Evolutionary conservation across 805 yeast genomes (phyloP), one percentile per base, ranked within the genome.

Genomic region (Teunomyces barrocoloradensis): DNA sequence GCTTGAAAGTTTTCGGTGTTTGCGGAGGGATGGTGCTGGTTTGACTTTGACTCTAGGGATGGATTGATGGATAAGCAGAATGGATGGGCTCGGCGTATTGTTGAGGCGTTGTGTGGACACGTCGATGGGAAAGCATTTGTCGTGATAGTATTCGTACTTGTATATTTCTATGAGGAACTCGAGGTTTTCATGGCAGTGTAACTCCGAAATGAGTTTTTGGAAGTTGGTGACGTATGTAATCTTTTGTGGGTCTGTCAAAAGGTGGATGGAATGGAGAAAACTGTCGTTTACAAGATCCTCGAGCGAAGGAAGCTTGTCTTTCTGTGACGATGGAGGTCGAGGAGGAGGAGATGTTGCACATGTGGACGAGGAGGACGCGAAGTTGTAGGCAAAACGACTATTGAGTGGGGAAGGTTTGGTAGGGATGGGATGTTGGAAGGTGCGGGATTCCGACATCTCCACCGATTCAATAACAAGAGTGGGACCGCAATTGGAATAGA

Each of bases 101-200:
- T 49, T 47, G 17, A 47, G 45, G 15, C 47, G 48, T 11, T 46
- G 44, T 15, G 38, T 18, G 20, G 43, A 25, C 29, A 18, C 5
- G 38, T 44, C 27, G 13, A 36, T 42, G 12, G 63, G 58, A 18
- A 42, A 49, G 13, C 57, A 45, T 34, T 54, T 51, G 42, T 71
- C 74, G 65, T 72, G 73, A 44, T 64, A 64, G 56, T 69, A 65
- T 51, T 77, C 80, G 56, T 77, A 77, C 43, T 69, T 71, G 56
- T 58, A 75, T 13, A 76, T 74, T 47, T 73, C 75, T 4, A 76
- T 64, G 27, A 77, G 57, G 49, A 77, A 77, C 38, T 65, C 57
- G 35, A 77, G 62, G 57, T 74, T 76, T 56, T 77, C 81, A 44
- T 64, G 65, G 54, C 78, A 71, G 51, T 77, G 80, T 29, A 68